Base-by-base conservation (phyloP, 768 basidiomycete species). In the Kwoniella sp. region DNA sequence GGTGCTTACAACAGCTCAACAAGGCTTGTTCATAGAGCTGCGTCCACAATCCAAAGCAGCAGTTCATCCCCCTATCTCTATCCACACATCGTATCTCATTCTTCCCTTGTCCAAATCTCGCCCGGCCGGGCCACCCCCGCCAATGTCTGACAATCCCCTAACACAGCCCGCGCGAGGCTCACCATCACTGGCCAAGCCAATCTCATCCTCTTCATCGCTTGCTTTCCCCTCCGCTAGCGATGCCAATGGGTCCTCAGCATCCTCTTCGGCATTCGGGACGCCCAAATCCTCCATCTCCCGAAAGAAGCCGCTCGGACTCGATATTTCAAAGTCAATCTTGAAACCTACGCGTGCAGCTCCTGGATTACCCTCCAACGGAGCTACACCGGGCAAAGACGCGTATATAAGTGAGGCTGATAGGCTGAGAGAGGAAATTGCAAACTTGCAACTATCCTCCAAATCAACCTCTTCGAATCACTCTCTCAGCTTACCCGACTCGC, bases 231-330 rank as follows among this genome's bases (percentile, higher is more conserved):
- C 27, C 29, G 33, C 30, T 3, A 8, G 17, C 64, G 33, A 29
- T 58, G 1, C 51, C 65, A 3, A 55, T 65, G 8, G 24, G 58
- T 57, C 61, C 8, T 46, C 66, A 48, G 46, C 40, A 15, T 44
- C 61, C 0, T 55, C 65, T 2, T 64, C 63, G 15, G 50, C 67
- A 2, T 70, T 73, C 54, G 58, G 52, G n/a, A 58, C 49, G 7
- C 60, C 69, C 54, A 74, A 73, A 53, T 76, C 74, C 2, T 58
- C 70, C 1, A 64, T 81, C 33, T 72, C 71, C 2, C 61, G 69
- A 2, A 81, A 80, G 67, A 80, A 79, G 50, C 80, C 80, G 1
- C 49, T 57, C 12, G 80, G 79, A 7, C 67, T 81, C 4, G 71
- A 72, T 52, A 79, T 81, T 61, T 70, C 70, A 0, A 56, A 60